Evolutionary conservation across 1,284 basidiomycete genomes (phyloP), one percentile per base, ranked within the genome.

Genomic region (Malassezia japonica): DNA sequence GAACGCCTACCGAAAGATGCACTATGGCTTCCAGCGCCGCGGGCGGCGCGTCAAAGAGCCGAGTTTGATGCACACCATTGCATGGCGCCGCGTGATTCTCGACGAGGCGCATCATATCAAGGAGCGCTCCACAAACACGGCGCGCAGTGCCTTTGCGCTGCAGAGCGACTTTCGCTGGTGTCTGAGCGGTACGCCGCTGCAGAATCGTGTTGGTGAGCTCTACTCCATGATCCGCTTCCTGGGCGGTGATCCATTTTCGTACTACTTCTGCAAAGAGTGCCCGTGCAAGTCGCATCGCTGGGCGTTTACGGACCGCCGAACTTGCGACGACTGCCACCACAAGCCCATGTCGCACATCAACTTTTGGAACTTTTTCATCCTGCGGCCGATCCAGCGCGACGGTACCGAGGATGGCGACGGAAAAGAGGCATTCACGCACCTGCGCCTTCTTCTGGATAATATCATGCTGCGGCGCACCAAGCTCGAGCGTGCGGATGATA

Each of bases 61-160:
- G 62, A 92, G 87, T 5, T 82, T 85, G 0, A 70, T 96, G 55
- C 94, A 99, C 73, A 75, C 79, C 47, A 81, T 95, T 56, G 76
- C 85, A 51, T 99, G 94, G 94, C 98, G 95, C 76, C 80, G 94
- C 51, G 84, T 98, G 23, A 91, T 98, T 9, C 81, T 99, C 9
- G 94, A 99, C 72, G 94, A 99, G 76, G 94, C 94, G 20, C 94
- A 99, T 75, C 95, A 94, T 72, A 98, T 74, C 57, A 77, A 76
- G 73, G 92, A 98, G 72, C 82, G 94, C 13, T 76, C 83, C 1
- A 92, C 89, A 1, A 96, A 95, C 70, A 96, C 92, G 0, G 91
- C 94, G 2, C 96, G 95, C 74, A 90, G 88, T 9, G 81, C 89
- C 0, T 99, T 98, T 70, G 86, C 89, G 45, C 77, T 98, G 4